Evolutionary conservation across 2,329 filamentous ascomycete genomes (phyloP), one percentile per base, ranked within the genome.

Genomic region (Colletotrichum simmondsii): DNA sequence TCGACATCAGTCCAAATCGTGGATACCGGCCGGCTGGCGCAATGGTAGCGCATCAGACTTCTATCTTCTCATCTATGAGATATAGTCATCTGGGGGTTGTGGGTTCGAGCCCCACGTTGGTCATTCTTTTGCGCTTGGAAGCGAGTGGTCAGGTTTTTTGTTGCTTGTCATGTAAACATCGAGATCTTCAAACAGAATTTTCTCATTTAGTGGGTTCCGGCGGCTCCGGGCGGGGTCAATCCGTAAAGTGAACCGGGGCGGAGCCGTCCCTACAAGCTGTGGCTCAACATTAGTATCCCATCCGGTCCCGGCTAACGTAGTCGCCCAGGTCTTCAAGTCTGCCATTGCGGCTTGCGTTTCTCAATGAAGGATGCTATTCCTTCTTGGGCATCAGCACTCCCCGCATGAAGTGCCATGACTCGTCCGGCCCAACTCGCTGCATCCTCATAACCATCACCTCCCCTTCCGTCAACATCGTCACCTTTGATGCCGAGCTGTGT

Each of bases 321-420:
- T 19, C 7, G 12, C 10, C 19, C 19, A n/a, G 19, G 28, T 24
- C n/a, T 7, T 69, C 22, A 73, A 6, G 66, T 76, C 61, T 65
- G 70, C 79, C 78, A 80, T 24, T 61, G 32, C 1, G 79, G 75
- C n/a, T 66, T 65, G 49, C 77, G 75, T 75, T 80, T 81, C 10
- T 74, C 69, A 11, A 74, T 26, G 22, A 80, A 81, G 1, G 77
- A 76, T 32, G 68, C 63, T 14, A 81, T 77, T 6, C 80, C 81
- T 53, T 80, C 78, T 61, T 60, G 72, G 19, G 79, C 77, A 66
- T 82, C 80, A 26, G 74, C 77, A 11, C 75, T 73, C 24, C 74
- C 71, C n/a, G 79, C 76, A 61, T 81, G 79, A 68, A 79, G 26
- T 1, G 76, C 76, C 80, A 81, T 81, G 1, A 79, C 75, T 19